Conservation (phyloP, 108 stramenopile species). For the Nannochloropsis oceanica region DNA sequence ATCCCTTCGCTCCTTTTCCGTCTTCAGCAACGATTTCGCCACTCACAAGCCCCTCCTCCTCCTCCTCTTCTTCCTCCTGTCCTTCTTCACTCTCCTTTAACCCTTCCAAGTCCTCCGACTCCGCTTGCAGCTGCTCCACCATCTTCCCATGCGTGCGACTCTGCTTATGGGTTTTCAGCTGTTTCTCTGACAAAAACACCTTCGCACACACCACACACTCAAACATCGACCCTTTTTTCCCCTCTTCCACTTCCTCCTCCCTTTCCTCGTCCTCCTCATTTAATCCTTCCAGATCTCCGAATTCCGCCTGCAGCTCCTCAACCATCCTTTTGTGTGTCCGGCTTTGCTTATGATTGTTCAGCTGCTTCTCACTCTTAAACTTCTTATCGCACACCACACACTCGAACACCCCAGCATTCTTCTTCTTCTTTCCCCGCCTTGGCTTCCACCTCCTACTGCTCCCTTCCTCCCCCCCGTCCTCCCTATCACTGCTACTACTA, state of each 20-base stretch:
- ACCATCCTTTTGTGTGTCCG: constrained; percentile 28
- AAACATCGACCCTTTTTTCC: neutral
- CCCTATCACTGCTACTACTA: neutral
- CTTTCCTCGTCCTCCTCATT: neutral
- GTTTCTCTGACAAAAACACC: constrained; percentile 38
- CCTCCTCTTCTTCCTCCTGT: neutral
- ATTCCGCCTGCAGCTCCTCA: neutral
- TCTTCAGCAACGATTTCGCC: neutral
- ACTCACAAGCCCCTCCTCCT: neutral
- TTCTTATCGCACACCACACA: constrained; percentile 38
- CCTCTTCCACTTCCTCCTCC: neutral
- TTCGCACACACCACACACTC: constrained; percentile 35
- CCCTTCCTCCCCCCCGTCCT: constrained; percentile 10
- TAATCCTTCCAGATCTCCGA: neutral
- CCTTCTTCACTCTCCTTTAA: neutral
- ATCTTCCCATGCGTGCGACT: constrained; percentile 34
- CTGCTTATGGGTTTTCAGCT: constrained; percentile 31
- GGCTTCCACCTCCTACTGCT: neutral
- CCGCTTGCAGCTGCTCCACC: neutral
- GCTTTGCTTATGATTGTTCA: constrained; percentile 31
- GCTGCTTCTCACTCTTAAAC: constrained; percentile 39
- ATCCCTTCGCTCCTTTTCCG: neutral
- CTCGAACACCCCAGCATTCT: neutral
- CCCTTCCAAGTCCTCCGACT: neutral
- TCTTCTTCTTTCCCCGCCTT: constrained; percentile 16